These are phyloP conservation scores for Pholiota adiposa DNA, from an alignment of 1,284 basidiomycete genomes.

Conservation along the genomic window DNA sequence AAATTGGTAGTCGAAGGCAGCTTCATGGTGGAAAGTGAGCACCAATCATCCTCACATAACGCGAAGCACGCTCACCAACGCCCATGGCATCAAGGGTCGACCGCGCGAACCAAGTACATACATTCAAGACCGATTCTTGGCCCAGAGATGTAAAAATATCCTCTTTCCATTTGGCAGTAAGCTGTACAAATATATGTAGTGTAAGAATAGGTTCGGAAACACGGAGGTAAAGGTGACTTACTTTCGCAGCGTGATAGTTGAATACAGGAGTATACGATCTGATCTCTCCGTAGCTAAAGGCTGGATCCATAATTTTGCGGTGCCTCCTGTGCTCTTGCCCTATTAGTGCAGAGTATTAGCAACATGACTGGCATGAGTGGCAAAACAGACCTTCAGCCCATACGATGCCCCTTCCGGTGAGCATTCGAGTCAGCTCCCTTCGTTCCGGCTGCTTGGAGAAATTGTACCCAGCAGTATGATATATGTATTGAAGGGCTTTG, in stretches of 20 bases:
- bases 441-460: constrained; percentile 39
- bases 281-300: constrained; percentile 38
- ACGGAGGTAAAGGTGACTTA: constrained; percentile 16
- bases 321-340: constrained; percentile 40
- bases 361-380: too few relatives aligned
- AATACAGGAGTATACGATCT: constrained; percentile 38
- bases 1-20: constrained; percentile 48
- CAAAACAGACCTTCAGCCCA: constrained; percentile 36
- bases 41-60: neutral
- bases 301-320: constrained; percentile 41
- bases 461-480: constrained; percentile 43
- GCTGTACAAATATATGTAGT: constrained; percentile 32
- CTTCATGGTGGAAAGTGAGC: constrained; percentile 25
- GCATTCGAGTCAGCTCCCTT: constrained; percentile 32
- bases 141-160: constrained; percentile 29
- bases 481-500: constrained; percentile 46
- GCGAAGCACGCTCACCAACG: constrained; percentile 33
- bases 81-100: constrained; percentile 52
- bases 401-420: constrained; percentile 33
- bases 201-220: constrained; percentile 1
- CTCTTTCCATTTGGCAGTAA: constrained; percentile 50
- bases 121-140: constrained; percentile 43
- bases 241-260: constrained; percentile 37
- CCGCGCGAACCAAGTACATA: constrained; percentile 42
- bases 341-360: too few relatives aligned